Evolutionary conservation across 768 basidiomycete genomes (phyloP).

Genomic region (Russula griseocarnosa): DNA sequence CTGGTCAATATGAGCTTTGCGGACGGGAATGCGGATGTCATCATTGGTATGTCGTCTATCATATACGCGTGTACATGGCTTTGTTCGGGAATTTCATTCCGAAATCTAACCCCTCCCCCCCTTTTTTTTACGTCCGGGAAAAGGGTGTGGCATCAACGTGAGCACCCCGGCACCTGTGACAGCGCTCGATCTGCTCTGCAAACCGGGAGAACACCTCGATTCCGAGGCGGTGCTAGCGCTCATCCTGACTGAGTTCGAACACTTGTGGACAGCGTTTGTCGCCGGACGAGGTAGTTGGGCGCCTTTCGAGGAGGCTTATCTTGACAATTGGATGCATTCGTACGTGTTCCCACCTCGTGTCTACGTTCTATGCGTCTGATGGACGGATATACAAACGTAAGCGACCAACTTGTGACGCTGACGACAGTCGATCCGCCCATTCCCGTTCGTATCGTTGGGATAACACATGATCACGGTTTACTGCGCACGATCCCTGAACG

Average conservation of each 20-base stretch:
- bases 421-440: conserved; percentile 69
- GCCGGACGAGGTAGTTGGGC: conserved; percentile 64
- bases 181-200: conserved; percentile 69
- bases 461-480: conserved; percentile 85
- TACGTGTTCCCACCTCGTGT: conserved; percentile 42
- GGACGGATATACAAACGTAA: conserved; percentile 38
- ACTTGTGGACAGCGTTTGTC: conserved; percentile 73
- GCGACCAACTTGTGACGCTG: conserved; percentile 79
- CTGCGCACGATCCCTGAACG: conserved; percentile 73
- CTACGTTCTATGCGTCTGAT: not conserved
- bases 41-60: conserved; percentile 60
- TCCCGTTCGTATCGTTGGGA: conserved; percentile 72
- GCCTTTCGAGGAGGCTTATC: conserved; percentile 77
- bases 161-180: conserved; percentile 77
- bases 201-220: conserved; percentile 42
- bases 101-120: not conserved
- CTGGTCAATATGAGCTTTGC: conserved; percentile 83
- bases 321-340: conserved; percentile 87
- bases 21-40: conserved; percentile 66
- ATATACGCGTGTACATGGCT: not conserved
- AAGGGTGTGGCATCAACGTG: conserved; percentile 89
- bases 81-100: not conserved
- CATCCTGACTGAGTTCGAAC: conserved; percentile 72
- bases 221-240: conserved; percentile 73
- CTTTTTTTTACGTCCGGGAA: not conserved